Evolutionary conservation across 2,329 filamentous ascomycete species (phyloP), one percentile per base, ranked within the genome.

Genomic region (Fusarium sp.): DNA sequence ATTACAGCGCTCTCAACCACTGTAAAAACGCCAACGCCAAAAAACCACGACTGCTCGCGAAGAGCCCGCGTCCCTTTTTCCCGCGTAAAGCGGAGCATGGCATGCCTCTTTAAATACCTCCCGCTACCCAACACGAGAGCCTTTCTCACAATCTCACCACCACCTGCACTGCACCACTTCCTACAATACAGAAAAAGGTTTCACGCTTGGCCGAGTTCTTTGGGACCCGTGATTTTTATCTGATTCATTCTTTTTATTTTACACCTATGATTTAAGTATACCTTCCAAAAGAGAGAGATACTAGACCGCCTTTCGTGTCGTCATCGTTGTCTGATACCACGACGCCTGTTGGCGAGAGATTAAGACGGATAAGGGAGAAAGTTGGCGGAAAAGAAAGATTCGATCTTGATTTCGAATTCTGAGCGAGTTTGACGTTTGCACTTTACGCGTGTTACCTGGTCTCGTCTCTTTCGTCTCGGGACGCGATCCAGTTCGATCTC

Each of bases 31-130:
- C 69, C 67, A 67, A 71, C 65, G 67, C 67, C 67, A 70, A 69
- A 66, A 71, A 63, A 45, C 58, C 72, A 69, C 72, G 69, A 67
- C 56, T 26, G 62, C 71, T 57, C 67, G 63, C 61, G 56, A 44
- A 41, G 67, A 24, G 39, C 52, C 42, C 47, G 31, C 36, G 63
- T 52, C 51, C 68, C 17, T 24, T 67, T 58, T 57, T 66, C 63
- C 71, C 72, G 72, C 72, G 72, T 74, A 55, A 58, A 70, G 55
- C 52, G 42, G 56, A 63, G 57, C 33, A 33, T 33, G 33, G 33
- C 33, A 64, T 69, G 67, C 57, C 72, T 73, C 55, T 75, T 73
- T 75, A 75, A 75, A 75, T 75, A 75, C 73, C 73, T 75, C 72
- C 72, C 69, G 38, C 58, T 66, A 67, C 66, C 72, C 56, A 63